Conservation (phyloP, 2,329 filamentous ascomycete genomes). For the Pyrenophora tritici-repentis region DNA sequence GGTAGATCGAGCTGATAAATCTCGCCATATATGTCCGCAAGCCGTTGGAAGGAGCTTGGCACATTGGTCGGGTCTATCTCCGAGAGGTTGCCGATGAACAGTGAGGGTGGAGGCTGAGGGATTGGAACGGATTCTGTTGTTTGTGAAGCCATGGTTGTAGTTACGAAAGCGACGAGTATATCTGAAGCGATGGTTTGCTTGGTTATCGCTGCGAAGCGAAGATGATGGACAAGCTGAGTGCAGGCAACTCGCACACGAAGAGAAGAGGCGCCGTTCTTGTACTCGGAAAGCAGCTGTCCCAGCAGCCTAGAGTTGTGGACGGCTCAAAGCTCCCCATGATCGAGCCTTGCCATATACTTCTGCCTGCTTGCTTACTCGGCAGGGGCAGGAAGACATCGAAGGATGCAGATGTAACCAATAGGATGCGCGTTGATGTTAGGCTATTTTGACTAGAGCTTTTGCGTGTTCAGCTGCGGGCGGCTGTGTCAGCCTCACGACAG, state of each 20-base stretch:
- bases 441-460: background rate
- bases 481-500: constrained; percentile 6
- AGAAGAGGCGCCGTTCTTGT: constrained; percentile 1
- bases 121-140: constrained; percentile 7
- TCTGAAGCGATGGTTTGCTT: background rate
- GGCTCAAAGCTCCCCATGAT: background rate
- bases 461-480: constrained; percentile 10
- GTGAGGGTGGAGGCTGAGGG: constrained; percentile 8
- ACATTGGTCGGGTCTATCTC: constrained; percentile 8
- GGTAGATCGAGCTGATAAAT: constrained; percentile 9
- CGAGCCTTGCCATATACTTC: background rate
- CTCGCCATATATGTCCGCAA: constrained; percentile 13
- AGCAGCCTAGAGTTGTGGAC: constrained; percentile 1
- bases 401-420: background rate
- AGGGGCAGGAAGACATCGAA: background rate
- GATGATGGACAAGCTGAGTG: background rate
- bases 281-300: background rate
- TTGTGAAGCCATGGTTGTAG: constrained; percentile 4
- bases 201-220: background rate
- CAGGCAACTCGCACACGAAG: background rate
- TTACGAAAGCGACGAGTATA: background rate
- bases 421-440: background rate
- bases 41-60: constrained; percentile 4
- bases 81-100: constrained; percentile 8
- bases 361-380: constrained; percentile 10